Base-by-base conservation (phyloP, 352 stramenopile species). In the Phytophthora fragariaefolia region DNA sequence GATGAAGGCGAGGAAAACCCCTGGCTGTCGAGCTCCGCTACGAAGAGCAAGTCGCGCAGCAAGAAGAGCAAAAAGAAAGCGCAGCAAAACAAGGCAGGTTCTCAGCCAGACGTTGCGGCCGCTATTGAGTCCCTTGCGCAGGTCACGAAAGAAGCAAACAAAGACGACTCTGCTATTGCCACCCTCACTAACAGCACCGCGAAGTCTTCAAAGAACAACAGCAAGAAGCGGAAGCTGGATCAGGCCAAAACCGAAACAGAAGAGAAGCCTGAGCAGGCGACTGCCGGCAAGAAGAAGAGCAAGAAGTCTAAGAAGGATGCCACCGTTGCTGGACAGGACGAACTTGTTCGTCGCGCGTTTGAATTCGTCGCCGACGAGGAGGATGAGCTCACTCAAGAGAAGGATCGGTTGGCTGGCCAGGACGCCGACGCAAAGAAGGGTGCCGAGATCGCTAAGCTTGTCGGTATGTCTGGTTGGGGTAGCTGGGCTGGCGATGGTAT, bases 311-410 rank as follows among this genome's bases (percentile, higher is more conserved):
- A 61, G 38, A 80, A 56, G 20, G 53, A 36, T 27, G 90, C 63
- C 26, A 93, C 98, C 71, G 27, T 36, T 43, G 56, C 71, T 7
- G 52, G 38, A 6, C 74, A 82, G 36, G 93, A 97, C 57, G 95
- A 99, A 65, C 80, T 99, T 9, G 96, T 99, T 20, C 77, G 85
- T 17, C 85, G 89, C 32, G 97, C 97, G 20, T 99, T 99, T 82
- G 97, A 96, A 30, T 96, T 97, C 53, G 89, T 92, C 0, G 85
- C 93, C 30, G 84, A 93, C 12, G 83, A 97, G 51, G 89, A 98
- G 52, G 83, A 98, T 64, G 97, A 99, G 52, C 98, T 99, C 67
- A 76, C 87, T 47, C 85, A 90, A 34, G 95, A 98, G 79, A 99
- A 99, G 74, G 83, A 96, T 24, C 66, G 68, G 42, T 71, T 94